These are phyloP conservation scores for Ustilaginoidea virens DNA, from an alignment of 2,329 filamentous ascomycete genomes.

Conservation along the genomic window DNA sequence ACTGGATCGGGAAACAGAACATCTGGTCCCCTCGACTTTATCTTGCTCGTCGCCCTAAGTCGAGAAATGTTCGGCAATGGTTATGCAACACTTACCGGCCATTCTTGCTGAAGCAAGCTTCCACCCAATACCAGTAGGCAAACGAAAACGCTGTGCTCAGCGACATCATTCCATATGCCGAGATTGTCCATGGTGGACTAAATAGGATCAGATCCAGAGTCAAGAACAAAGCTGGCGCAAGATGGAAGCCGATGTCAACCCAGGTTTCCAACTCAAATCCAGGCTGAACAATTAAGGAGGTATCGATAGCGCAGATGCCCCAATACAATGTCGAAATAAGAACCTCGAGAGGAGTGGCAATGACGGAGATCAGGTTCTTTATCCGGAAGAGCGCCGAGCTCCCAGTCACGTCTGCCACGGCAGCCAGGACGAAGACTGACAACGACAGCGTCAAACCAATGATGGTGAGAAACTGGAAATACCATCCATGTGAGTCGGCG, in stretches of 20 bases:
- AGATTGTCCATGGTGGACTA: conserved; percentile 57
- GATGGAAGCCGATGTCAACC: conserved; percentile 50
- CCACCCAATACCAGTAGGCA: conserved; percentile 63
- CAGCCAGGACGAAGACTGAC: conserved; percentile 42
- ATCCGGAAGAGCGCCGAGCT: conserved; percentile 41
- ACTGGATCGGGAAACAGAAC: no score
- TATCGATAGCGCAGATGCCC: conserved; percentile 45
- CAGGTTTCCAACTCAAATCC: conserved; percentile 38
- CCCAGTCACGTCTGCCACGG: conserved; percentile 48
- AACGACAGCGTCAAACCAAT: conserved; percentile 49
- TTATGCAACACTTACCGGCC: conserved; percentile 33
- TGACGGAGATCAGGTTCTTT: conserved; percentile 53
- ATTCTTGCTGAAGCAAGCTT: conserved; percentile 53
- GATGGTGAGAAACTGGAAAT: conserved; percentile 61
- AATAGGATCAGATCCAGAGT: conserved; percentile 50
- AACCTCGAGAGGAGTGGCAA: conserved; percentile 53
- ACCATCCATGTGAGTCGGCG: conserved; percentile 46
- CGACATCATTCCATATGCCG: conserved; percentile 39
- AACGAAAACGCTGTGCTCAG: conserved; percentile 46
- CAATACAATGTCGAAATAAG: conserved; percentile 61
- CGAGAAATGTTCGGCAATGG: no score
- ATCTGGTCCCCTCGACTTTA: no score
- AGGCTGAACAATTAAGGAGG: conserved; percentile 33
- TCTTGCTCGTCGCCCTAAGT: no score
- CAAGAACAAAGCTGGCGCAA: conserved; percentile 49